Conservation (phyloP, 1,139 yeast genomes). For the Wickerhamomyces sp. region DNA sequence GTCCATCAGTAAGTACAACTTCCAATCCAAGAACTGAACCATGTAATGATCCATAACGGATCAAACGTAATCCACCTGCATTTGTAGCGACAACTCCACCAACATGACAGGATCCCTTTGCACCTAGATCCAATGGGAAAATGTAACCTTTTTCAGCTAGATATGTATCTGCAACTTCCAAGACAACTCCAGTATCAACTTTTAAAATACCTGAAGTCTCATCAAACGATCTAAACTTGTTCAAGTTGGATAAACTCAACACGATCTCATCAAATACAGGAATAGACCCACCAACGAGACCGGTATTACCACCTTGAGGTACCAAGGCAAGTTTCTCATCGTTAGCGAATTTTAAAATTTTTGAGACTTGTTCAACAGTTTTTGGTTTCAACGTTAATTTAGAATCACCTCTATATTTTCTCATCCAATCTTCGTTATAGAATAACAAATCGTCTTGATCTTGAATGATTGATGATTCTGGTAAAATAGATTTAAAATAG, state of each 20-base stretch:
- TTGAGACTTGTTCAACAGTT: slow-evolving; percentile 70
- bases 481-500: slow-evolving; percentile 54
- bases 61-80: slow-evolving; percentile 89
- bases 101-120: slow-evolving; percentile 94
- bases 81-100: slow-evolving; percentile 96
- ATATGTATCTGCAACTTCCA: slow-evolving; percentile 79
- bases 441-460: slow-evolving; percentile 60
- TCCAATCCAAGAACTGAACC: slow-evolving; percentile 90
- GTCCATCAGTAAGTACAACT: slow-evolving; percentile 88
- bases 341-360: slow-evolving; percentile 78
- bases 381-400: slow-evolving; percentile 80
- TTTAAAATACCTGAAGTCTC: slow-evolving; percentile 78
- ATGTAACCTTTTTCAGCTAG: slow-evolving; percentile 79
- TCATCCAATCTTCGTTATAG: slow-evolving; percentile 94
- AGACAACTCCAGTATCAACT: slow-evolving; percentile 85
- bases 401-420: slow-evolving; percentile 87
- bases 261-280: slow-evolving; percentile 92
- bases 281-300: slow-evolving; percentile 90
- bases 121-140: slow-evolving; percentile 93
- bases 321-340: slow-evolving; percentile 77
- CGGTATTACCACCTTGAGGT: slow-evolving; percentile 98
- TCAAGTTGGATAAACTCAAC: slow-evolving; percentile 62
- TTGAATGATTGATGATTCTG: slow-evolving; percentile 40
- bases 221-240: slow-evolving; percentile 79
- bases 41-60: slow-evolving; percentile 89